Evolutionary conservation across 1,284 basidiomycete genomes (phyloP).

Genomic region (Pseudozyma hubeiensis): DNA sequence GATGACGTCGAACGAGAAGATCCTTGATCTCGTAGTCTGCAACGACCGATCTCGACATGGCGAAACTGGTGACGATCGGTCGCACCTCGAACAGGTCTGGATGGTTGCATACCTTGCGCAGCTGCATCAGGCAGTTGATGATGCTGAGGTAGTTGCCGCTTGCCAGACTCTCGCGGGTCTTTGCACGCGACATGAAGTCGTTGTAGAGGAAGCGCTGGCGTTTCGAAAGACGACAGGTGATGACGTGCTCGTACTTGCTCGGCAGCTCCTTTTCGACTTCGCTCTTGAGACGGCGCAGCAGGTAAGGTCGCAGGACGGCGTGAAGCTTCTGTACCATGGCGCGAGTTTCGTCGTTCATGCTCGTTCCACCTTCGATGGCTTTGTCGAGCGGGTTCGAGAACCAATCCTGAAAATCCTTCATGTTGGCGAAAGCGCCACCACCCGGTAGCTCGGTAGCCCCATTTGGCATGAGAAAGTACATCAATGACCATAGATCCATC

Average conservation of each 20-base stretch:
- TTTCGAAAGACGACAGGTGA: slow-evolving; percentile 91
- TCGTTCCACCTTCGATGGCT: slow-evolving; percentile 87
- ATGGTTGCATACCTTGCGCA: slow-evolving; percentile 82
- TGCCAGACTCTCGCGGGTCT: slow-evolving; percentile 85
- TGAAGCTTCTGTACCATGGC: slow-evolving; percentile 90
- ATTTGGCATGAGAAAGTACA: slow-evolving; percentile 95
- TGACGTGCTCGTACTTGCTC: slow-evolving; percentile 92
- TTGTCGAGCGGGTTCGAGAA: slow-evolving; percentile 89
- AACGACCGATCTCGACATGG: slow-evolving; percentile 82
- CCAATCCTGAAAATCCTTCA: slow-evolving; percentile 96
- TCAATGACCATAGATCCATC: slow-evolving; percentile 92
- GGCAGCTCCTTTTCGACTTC: slow-evolving; percentile 97
- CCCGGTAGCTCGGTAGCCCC: slow-evolving; percentile 68
- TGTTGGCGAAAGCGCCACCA: slow-evolving; percentile 83
- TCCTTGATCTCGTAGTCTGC: slow-evolving; percentile 90
- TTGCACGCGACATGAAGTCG: slow-evolving; percentile 94
- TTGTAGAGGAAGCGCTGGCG: slow-evolving; percentile 96
- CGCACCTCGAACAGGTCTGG: slow-evolving; percentile 95
- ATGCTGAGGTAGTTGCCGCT: slow-evolving; percentile 85
- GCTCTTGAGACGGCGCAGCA: slow-evolving; percentile 91
- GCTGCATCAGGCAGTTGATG: slow-evolving; percentile 96
- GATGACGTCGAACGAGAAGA: slow-evolving; percentile 79
- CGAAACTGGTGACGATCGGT: slow-evolving; percentile 91
- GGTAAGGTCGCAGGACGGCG: slow-evolving; percentile 89
- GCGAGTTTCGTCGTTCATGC: slow-evolving; percentile 83